These are phyloP conservation scores for Mrakia hoshinonis DNA, from an alignment of 768 basidiomycete genomes.

Conservation along the genomic window DNA sequence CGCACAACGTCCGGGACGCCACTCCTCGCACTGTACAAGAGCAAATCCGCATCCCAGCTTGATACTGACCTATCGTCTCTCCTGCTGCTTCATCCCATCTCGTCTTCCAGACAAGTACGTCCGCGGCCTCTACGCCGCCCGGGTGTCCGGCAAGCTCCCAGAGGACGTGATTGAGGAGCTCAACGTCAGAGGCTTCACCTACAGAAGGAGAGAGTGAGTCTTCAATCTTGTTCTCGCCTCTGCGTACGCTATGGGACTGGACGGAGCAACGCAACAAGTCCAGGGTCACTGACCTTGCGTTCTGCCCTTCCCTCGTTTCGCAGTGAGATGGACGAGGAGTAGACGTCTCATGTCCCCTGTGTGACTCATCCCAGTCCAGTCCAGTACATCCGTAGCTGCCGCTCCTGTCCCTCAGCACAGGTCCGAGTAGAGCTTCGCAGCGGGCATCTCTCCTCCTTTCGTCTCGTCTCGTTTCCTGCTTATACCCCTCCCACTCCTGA, in stretches of 20 bases:
- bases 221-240: neutral
- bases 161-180: slow-evolving; percentile 30
- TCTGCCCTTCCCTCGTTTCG: neutral
- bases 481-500: neutral
- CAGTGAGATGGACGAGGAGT: slow-evolving; percentile 6
- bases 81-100: neutral
- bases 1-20: no score
- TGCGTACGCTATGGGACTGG: neutral
- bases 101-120: slow-evolving; percentile 65
- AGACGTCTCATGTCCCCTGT: neutral
- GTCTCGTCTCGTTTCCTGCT: neutral
- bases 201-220: slow-evolving; percentile 26
- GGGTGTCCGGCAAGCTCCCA: slow-evolving; percentile 42
- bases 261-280: neutral
- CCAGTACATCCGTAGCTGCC: no score
- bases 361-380: no score
- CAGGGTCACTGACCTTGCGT: neutral
- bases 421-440: no score
- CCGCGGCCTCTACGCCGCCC: slow-evolving; percentile 85
- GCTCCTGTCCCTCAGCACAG: no score
- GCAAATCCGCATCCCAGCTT: neutral
- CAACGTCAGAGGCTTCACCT: slow-evolving; percentile 20
- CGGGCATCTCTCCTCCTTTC: neutral
- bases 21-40: no score
- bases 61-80: neutral